A percentile compares a stretch with the other conserved stretches of the same genome.
Evolutionary conservation across 495 filamentous ascomycete species (phyloP).

Genomic region (Aspergillus carlsbadensis): DNA sequence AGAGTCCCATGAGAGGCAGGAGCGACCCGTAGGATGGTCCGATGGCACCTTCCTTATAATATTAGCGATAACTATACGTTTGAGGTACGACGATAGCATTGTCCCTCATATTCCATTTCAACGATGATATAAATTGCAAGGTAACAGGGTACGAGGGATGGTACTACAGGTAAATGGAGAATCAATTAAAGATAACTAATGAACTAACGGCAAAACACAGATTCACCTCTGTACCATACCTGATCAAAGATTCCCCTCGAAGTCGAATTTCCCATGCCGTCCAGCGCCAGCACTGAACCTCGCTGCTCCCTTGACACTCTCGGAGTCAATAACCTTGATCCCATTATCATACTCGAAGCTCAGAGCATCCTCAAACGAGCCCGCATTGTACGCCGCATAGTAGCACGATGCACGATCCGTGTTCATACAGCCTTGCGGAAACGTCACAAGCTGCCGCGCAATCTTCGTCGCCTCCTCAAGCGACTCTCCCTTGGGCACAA

Average conservation of each 20-base stretch:
- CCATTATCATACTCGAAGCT: conserved; percentile 42
- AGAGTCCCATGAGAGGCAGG: too few relatives aligned
- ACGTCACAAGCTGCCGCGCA: conserved; percentile 40
- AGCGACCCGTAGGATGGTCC: too few relatives aligned
- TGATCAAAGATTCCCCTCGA: not conserved
- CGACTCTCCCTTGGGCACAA: conserved; percentile 45
- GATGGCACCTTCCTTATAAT: too few relatives aligned
- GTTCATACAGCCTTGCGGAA: conserved; percentile 48
- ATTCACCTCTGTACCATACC: too few relatives aligned
- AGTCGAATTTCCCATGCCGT: conserved; percentile 40
- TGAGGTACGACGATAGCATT: too few relatives aligned
- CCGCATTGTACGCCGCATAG: conserved; percentile 43
- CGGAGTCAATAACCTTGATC: conserved; percentile 30
- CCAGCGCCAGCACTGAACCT: conserved; percentile 42
- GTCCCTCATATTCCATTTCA: too few relatives aligned
- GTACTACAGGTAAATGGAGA: too few relatives aligned
- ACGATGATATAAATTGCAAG: too few relatives aligned
- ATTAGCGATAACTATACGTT: too few relatives aligned
- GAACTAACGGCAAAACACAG: too few relatives aligned
- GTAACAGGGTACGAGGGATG: too few relatives aligned
- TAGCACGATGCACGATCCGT: conserved; percentile 39
- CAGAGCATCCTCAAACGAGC: conserved; percentile 44
- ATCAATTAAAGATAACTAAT: too few relatives aligned
- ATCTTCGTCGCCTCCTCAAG: conserved; percentile 42
- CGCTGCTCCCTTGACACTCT: conserved; percentile 42